Evolutionary conservation across 1,139 yeast species (phyloP), one percentile per base, ranked within the genome.

Genomic region (Meyerozyma sp.): DNA sequence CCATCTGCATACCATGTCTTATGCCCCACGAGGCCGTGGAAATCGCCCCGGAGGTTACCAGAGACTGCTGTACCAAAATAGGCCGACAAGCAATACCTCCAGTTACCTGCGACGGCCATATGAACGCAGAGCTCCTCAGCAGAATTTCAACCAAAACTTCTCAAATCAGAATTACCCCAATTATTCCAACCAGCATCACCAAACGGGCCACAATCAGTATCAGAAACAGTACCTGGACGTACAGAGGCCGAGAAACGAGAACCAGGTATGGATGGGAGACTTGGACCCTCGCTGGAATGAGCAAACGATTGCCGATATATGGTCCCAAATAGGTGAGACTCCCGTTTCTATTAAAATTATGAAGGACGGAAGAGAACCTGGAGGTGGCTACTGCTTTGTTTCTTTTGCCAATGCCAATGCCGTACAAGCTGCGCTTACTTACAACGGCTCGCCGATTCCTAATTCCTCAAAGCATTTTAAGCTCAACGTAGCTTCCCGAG

Each of bases 211-310:
- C 21, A 40, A 21, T 13, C 20, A 40, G 13, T 13, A 14, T 5
- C 39, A 10, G 23, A 13, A 40, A 27, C 54, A 50, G 38, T 21
- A 21, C 8, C 23, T 21, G 23, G 29, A 27, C 29, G 13, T 10
- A 41, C 47, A 8, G 47, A 49, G n/a, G 35, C 51, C n/a, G 52
- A 47, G 20, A 27, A 27, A 20, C 25, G 26, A 36, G 8, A 50
- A 54, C 40, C 78, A 73, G 48, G 47, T 89, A 43, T 90, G 96
- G 96, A 91, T 91, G 97, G 98, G 97, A 9, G 97, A 90, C 61
- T 68, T 91, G 40, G 96, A 90, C 54, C 88, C 94, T 1, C 73
- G 80, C 65, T 86, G 94, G 82, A 90, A 85, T 50, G 97, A 90
- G 61, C 69, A 68, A 13, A 72, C 79, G 40, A 79, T 91, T 42